Base-by-base conservation (phyloP, 495 filamentous ascomycete species). In the Lasiosphaeria hispida region DNA sequence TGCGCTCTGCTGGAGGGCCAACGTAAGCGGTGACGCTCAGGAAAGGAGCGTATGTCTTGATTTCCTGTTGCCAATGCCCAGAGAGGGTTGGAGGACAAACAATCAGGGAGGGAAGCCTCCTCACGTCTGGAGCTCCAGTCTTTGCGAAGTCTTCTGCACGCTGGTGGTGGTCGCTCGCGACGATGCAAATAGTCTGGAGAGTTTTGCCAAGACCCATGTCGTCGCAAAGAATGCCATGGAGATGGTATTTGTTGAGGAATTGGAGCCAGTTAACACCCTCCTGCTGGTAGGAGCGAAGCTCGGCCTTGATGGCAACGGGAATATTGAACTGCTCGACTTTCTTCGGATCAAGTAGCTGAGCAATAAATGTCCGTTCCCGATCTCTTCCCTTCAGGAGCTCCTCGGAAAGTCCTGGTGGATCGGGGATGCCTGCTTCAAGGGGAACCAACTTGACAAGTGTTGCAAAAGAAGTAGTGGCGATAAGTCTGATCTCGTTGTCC, bases 141-240 rank as follows among this genome's bases (percentile, higher is more conserved):
- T 85, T 89, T 47, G 83, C 84, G 63, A 85, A 97, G 69, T 97
- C 91, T 66, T 97, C 90, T 7, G 88, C 90, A 44, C 94, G 88
- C 69, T 94, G 77, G 68, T 96, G 92, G 69, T 98, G 94, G 69
- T 98, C 94, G 74, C 90, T 96, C 8, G 94, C 93, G 45, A 98
- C 92, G 65, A 98, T 97, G 68, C 95, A 97, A 43, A 98, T 83
- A 0, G 94, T 98, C 72, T 98, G 94, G 17, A 98, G 78, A 1
- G 94, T 98, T 72, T 98, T 98, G 35, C 94, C 94, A 43, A 98
- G 89, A 62, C 94, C 94, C 94, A 98, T 98, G 68, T 98, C 94
- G 67, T 98, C 94, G 69, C 94, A 98, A 53, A 98, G 90, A 74
- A 98, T 96, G 39, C 94, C 94, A 62, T 98, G 94, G 13, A 98